Evolutionary conservation across 228 moss, liverwort and hornwort species (phyloP).

Genomic region (Sphagnum fallax): DNA sequence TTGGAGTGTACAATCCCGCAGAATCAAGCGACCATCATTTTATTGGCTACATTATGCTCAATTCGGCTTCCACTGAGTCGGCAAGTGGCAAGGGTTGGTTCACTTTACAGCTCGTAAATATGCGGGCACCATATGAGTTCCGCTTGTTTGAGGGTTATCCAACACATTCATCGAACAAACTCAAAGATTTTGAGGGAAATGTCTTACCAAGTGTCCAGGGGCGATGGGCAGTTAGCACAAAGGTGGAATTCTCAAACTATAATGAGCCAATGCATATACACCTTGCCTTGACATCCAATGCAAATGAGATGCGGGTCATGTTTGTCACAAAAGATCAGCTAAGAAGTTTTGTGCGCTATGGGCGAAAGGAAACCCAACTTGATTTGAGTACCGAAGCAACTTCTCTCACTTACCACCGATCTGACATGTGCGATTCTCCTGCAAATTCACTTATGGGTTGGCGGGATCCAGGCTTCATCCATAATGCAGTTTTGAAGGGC

Average conservation of each 20-base stretch:
- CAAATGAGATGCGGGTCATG: constrained; percentile 75
- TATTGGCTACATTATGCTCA: constrained; percentile 59
- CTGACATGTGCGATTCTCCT: constrained; percentile 73
- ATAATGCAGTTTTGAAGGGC: constrained; percentile 48
- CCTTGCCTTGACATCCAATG: constrained; percentile 63
- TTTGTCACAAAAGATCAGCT: constrained; percentile 64
- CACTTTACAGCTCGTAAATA: constrained; percentile 54
- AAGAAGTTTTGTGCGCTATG: constrained; percentile 41
- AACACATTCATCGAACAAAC: constrained; percentile 20
- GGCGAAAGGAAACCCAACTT: constrained; percentile 25
- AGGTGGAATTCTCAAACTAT: constrained; percentile 53
- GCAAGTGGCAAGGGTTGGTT: constrained; percentile 43
- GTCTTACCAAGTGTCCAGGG: constrained; percentile 46
- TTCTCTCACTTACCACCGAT: constrained; percentile 41
- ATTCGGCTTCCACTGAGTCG: constrained; percentile 37
- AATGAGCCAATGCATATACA: constrained; percentile 90
- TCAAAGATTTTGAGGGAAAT: constrained; percentile 46
- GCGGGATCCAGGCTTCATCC: constrained; percentile 73
- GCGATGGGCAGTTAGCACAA: constrained; percentile 36
- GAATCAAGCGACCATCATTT: constrained; percentile 55
- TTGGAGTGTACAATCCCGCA: constrained; percentile 76
- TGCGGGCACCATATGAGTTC: constrained; percentile 75
- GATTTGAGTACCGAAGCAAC: constrained; percentile 14
- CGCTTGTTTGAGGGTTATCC: constrained; percentile 59
- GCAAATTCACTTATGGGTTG: constrained; percentile 66